Base-by-base conservation (phyloP, 140 eudicot species). In the Ambrosia hybrid region DNA sequence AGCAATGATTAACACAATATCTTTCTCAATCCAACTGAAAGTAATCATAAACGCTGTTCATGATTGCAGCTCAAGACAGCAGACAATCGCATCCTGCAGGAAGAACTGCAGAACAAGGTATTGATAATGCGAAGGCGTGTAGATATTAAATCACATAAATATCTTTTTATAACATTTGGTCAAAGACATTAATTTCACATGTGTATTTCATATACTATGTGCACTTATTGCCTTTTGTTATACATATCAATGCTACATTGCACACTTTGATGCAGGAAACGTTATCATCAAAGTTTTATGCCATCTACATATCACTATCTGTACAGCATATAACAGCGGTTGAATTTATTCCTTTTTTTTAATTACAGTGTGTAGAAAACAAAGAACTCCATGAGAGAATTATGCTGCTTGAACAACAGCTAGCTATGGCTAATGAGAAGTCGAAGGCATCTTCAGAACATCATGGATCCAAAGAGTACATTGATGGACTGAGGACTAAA, bases 81-180 rank as follows among this genome's bases (percentile, higher is more conserved):
- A 66, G 97, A 91, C 78, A 91, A 91, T 69, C 89, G 96, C 43
- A 81, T 91, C 15, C 97, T 91, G 61, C 96, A 91, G 63, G 97
- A 91, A 72, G 96, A 91, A 79, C 78, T 85, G 78, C 89, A 91
- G 71, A 86, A 86, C 82, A 91, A 89, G 97, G 97, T 79, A 73
- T 71, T 13, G 39, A 60, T 60, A 56, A 67, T 34, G 60, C 49
- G 38, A 55, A 67, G 34, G 11, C 16, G 26, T 58, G 14, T 75
- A 16, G 16, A 39, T 9, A 3, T 57, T 59, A 12, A 39, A 71
- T 64, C 34, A 9, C n/a, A 57, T 78, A 56, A 11, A n/a, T 61
- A 45, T 51, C 68, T 57, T 26, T 60, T 61, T 21, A 61, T 69
- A 14, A 68, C 57, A 53, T 74, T 65, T 65, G 66, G 73, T 65